Evolutionary conservation across 1,139 yeast genomes (phyloP).

Genomic region (Schwanniomyces etchellsii): DNA sequence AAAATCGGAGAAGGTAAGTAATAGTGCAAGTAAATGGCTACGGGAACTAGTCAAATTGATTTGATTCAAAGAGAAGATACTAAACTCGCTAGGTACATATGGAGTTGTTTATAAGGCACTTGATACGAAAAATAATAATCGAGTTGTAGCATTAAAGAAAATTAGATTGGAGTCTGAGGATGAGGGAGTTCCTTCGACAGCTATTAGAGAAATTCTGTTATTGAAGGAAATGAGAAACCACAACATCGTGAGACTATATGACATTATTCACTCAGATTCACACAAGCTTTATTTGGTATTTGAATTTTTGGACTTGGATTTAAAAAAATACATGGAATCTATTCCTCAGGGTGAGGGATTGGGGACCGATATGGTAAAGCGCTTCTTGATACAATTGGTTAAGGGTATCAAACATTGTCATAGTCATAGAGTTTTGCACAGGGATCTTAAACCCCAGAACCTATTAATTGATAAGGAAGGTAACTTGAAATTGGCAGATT

Average conservation of each 20-base stretch:
- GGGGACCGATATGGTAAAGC: conserved; percentile 85
- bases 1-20: conserved; percentile 85
- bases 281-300: conserved; percentile 90
- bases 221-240: conserved; percentile 90
- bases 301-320: conserved; percentile 89
- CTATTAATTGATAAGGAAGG: conserved; percentile 93
- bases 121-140: conserved; percentile 81
- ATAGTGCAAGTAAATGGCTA: background rate
- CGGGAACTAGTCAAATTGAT: no score
- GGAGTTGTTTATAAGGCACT: conserved; percentile 97
- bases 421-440: conserved; percentile 88
- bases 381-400: conserved; percentile 88
- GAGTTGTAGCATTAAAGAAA: conserved; percentile 91
- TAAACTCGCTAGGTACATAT: conserved; percentile 57
- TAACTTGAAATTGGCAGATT: conserved; percentile 90
- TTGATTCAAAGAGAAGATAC: conserved; percentile 5
- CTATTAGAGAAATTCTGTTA: conserved; percentile 91
- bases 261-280: conserved; percentile 95
- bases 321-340: conserved; percentile 94
- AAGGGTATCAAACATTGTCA: conserved; percentile 95
- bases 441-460: conserved; percentile 96
- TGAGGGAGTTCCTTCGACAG: conserved; percentile 98
- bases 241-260: conserved; percentile 84
- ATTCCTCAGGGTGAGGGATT: conserved; percentile 89
- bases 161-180: conserved; percentile 95